Evolutionary conservation across 257 asterid species (phyloP), one percentile per base, ranked within the genome.

Genomic region (Nicotiana tabacum): DNA sequence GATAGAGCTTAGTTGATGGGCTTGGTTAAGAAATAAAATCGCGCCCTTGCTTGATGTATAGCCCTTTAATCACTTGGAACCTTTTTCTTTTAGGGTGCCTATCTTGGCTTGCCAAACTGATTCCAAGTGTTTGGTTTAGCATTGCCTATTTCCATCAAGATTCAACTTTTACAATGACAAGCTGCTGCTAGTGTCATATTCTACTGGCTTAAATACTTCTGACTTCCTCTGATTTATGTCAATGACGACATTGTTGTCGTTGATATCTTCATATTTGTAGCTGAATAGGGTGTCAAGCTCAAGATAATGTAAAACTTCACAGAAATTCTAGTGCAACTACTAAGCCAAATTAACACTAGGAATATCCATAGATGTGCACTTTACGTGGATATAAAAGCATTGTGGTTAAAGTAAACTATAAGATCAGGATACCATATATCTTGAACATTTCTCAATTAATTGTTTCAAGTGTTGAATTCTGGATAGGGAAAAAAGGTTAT

Each of bases 61-160:
- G 92, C 3, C 92, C 95, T 83, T 85, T 87, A 77, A 91, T 86
- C 13, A 90, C 85, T 3, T 72, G 57, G 66, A 87, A 84, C 13
- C 93, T 83, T 9, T 90, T 66, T 84, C 97, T 95, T 88, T 33
- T 66, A 84, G 9, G 90, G 91, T 9, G 85, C 84, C 3, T 1
- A 18, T 9, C 62, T 21, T 0, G 92, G 92, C 6, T 85, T 62
- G 37, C 95, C 65, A 90, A 81, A 95, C 93, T 89, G 35, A 85
- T 80, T 66, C 87, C 90, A 6, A 39, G 46, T 39, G 46, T 39
- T 39, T 39, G 9, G 46, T 39, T 39, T 6, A 39, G 9, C 88
- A 90, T 88, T 29, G 80, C 55, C 3, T 30, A 30, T 18, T 89
- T 68, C 88, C 86, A 6, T 81, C 77, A 0, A 91, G 86, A 3